Percentiles rank a stretch among this genome's conserved stretches.
Conservation (phyloP, 768 basidiomycete species). For the Hygrocybe coccinea region DNA sequence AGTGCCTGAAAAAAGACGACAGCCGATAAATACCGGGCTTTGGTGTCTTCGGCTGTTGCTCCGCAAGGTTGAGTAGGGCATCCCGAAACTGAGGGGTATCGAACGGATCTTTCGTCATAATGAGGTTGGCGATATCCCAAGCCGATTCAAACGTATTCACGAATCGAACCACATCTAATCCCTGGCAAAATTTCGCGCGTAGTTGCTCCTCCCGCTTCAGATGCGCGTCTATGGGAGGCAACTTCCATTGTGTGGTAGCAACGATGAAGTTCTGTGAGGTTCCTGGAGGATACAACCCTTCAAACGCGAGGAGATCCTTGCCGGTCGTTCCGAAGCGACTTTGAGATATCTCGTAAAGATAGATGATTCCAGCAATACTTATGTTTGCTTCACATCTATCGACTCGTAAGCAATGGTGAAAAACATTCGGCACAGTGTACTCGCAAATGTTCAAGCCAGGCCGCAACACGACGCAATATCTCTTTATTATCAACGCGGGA, state of each 20-base stretch:
- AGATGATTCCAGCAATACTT: constrained; percentile 33
- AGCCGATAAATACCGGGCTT: no score
- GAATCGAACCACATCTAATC: constrained; percentile 15
- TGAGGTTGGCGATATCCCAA: constrained; percentile 23
- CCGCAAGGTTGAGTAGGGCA: neutral
- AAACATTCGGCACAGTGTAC: neutral
- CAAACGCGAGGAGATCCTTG: constrained; percentile 33
- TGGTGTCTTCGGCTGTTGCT: neutral
- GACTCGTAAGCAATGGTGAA: neutral
- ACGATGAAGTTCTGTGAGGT: constrained; percentile 29
- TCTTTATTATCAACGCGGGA: constrained; percentile 30
- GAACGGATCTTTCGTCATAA: constrained; percentile 12
- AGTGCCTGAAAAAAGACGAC: no score
- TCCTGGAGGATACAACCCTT: constrained; percentile 18
- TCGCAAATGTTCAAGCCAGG: constrained; percentile 23
- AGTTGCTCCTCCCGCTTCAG: constrained; percentile 38
- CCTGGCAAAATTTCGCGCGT: constrained; percentile 35
- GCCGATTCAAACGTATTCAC: constrained; percentile 20
- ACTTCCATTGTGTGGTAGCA: constrained; percentile 38
- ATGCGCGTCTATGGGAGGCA: constrained; percentile 31
- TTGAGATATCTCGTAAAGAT: constrained; percentile 38
- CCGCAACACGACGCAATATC: constrained; percentile 35
- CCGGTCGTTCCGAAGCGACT: constrained; percentile 30
- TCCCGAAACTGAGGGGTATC: constrained; percentile 9
- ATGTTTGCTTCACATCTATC: constrained; percentile 21